Evolutionary conservation across 257 asterid species (phyloP), one percentile per base, ranked within the genome.

Genomic region (Verbena officinalis): DNA sequence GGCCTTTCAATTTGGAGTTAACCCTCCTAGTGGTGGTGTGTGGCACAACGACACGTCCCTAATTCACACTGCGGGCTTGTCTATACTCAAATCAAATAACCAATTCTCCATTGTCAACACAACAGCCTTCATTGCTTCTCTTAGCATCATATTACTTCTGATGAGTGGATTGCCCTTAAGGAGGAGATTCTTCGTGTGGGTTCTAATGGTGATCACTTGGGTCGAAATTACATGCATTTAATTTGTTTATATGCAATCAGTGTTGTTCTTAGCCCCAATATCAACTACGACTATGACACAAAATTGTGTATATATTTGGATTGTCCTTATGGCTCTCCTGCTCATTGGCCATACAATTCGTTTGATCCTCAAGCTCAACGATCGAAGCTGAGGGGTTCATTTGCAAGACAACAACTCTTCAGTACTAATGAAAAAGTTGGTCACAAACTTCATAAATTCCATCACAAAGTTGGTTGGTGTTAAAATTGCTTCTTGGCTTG

Each of bases 171-270:
- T 78, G 34, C 80, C 79, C 2, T 21, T 74, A 24, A 67, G 33
- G 36, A 50, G 46, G 5, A 57, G 44, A n/a, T 1, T 54, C 0
- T 70, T 75, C 30, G 46, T 75, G 72, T 75, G 79, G 81, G 14
- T 59, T 7, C 66, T 75, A 59, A 68, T 60, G 61, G 66, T 64
- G 34, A 66, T 75, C 44, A 79, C 75, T 54, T 79, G 81, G 79
- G 8, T 79, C 19, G 59, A 79, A 0, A 52, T 76, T 0, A 46
- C 81, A 0, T 27, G 33, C 33, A 27, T 2, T 27, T 27, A 27
- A 27, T 5, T 27, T 27, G 33, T 27, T 27, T 27, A 27, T 27
- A 5, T 27, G 33, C 2, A 27, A 27, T 27, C 33, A 27, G 33
- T 27, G 33, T 2, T 27, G 33, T 5, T 27, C 33, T 27, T 27